Percentiles rank a stretch among this genome's conserved stretches.
Conservation (phyloP, 225 moss, liverwort and hornwort genomes). For the Physcomitrellopsis africana region DNA sequence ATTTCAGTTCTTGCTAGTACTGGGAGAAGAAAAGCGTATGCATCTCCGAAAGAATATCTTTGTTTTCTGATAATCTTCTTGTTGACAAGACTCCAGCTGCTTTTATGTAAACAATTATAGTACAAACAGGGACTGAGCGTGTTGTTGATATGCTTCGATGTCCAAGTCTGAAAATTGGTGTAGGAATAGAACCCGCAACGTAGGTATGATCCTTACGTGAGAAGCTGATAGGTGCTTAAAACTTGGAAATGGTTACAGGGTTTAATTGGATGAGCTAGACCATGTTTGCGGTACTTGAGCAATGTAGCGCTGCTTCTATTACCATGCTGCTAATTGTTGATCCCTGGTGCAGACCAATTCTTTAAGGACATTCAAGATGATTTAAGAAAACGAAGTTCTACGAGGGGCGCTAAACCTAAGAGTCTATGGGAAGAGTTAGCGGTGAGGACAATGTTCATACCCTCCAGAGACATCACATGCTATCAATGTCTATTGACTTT, state of each 20-base stretch:
- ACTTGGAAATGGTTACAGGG: slow-evolving; percentile 83
- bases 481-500: neutral
- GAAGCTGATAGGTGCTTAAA: slow-evolving; percentile 7
- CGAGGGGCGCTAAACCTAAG: slow-evolving; percentile 64
- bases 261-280: slow-evolving; percentile 88
- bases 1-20: no score
- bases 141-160: neutral
- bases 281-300: slow-evolving; percentile 40
- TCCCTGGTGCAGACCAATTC: slow-evolving; percentile 74
- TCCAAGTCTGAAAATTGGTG: neutral
- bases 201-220: neutral
- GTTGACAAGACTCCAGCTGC: no score
- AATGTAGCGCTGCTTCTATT: neutral
- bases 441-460: slow-evolving; percentile 44
- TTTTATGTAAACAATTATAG: neutral
- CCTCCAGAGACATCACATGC: neutral
- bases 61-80: no score
- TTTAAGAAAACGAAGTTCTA: slow-evolving; percentile 49
- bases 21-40: no score
- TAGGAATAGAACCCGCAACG: neutral
- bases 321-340: slow-evolving; percentile 42
- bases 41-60: no score
- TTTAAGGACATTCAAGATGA: slow-evolving; percentile 88
- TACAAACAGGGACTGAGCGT: neutral
- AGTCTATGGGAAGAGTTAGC: slow-evolving; percentile 98